Evolutionary conservation across 2,329 filamentous ascomycete species (phyloP).

Genomic region (Penicillium olsonii): DNA sequence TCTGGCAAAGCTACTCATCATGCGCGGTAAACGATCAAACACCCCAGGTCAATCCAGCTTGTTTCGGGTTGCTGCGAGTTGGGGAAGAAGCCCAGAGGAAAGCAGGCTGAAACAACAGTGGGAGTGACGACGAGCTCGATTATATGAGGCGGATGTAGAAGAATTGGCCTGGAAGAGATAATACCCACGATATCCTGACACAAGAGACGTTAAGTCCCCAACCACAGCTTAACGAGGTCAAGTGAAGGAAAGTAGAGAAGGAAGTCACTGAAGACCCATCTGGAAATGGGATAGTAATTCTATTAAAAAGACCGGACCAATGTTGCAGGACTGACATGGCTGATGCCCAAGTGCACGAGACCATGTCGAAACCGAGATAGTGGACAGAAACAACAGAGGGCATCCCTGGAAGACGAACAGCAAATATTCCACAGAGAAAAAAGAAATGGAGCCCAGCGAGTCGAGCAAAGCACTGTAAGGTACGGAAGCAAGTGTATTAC

Average conservation of each 20-base stretch:
- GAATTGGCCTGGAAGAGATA: neutral
- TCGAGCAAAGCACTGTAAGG: slow-evolving; percentile 28
- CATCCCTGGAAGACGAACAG: slow-evolving; percentile 28
- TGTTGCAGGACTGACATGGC: slow-evolving; percentile 22
- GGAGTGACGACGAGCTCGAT: neutral
- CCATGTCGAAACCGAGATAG: slow-evolving; percentile 29
- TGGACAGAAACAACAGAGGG: slow-evolving; percentile 23
- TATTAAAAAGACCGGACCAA: slow-evolving; percentile 25
- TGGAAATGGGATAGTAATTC: slow-evolving; percentile 23
- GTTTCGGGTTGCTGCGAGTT: neutral
- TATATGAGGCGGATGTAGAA: neutral
- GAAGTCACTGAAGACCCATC: slow-evolving; percentile 3
- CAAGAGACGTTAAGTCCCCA: neutral
- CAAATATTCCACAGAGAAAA: slow-evolving; percentile 29
- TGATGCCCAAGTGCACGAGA: slow-evolving; percentile 32
- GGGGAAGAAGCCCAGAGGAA: neutral
- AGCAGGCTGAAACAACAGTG: neutral
- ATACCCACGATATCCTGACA: slow-evolving; percentile 1
- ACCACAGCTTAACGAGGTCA: neutral
- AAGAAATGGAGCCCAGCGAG: slow-evolving; percentile 23
- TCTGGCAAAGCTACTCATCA: slow-evolving; percentile 44
- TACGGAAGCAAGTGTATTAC: slow-evolving; percentile 23
- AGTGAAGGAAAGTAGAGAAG: neutral
- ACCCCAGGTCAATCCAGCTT: neutral
- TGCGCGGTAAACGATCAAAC: slow-evolving; percentile 1